These are phyloP conservation scores for Ganoderma lingzhi DNA, from an alignment of 1,284 basidiomycete genomes.

Conservation along the genomic window DNA sequence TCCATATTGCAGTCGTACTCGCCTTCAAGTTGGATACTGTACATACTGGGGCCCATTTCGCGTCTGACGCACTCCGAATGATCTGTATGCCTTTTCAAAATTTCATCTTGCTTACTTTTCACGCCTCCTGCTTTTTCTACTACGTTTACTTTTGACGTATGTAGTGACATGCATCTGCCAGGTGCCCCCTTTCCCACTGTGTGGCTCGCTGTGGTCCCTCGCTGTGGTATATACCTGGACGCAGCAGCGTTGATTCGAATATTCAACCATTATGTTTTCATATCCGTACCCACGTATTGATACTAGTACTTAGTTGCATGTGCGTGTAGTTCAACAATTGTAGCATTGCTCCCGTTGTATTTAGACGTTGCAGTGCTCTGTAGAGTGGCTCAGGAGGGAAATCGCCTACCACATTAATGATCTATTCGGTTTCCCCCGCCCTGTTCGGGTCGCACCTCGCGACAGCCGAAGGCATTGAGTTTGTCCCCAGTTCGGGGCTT, in stretches of 20 bases:
- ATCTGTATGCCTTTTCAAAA: slow-evolving; percentile 19
- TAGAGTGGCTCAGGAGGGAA: background rate
- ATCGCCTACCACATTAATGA: background rate
- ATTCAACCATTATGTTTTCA: background rate
- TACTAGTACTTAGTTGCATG: background rate
- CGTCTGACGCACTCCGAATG: background rate
- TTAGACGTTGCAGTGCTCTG: background rate
- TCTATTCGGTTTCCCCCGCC: background rate
- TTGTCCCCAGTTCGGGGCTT: background rate
- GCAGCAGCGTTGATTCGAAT: background rate
- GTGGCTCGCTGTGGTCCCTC: background rate
- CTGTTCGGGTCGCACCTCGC: background rate
- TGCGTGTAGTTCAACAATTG: slow-evolving; percentile 10
- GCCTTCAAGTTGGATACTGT: slow-evolving; percentile 1
- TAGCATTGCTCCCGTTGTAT: background rate
- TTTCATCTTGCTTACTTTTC: background rate
- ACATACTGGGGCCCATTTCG: slow-evolving; percentile 7
- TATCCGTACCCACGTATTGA: background rate
- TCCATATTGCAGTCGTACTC: background rate
- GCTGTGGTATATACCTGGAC: background rate
- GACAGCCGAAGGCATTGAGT: background rate
- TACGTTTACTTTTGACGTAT: background rate
- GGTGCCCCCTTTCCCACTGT: background rate
- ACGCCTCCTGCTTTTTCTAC: background rate
- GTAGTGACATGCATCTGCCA: background rate